phyloP scores from a whole-genome alignment of 2,329 filamentous ascomycete genomes.

The Cephalotrichum gorgonifer region DNA sequence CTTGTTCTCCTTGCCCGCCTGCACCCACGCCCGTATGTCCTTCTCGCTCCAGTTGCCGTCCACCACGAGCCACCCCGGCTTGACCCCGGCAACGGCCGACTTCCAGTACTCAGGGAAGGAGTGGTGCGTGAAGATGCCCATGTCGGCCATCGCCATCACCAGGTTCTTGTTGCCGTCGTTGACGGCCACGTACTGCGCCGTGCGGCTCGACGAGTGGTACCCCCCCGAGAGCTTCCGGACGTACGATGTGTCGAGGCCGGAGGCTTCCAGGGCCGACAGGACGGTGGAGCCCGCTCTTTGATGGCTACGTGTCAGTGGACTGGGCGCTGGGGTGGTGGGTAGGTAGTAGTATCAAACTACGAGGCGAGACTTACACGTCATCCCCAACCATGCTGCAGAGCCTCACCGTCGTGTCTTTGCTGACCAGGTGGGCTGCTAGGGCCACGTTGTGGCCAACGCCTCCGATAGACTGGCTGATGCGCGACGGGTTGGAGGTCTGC shows the following conservation, averaged over 20 bases:
- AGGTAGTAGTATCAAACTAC: too few relatives aligned
- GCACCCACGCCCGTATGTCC: constrained; percentile 58
- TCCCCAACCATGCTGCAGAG: constrained; percentile 76
- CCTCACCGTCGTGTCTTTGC: constrained; percentile 50
- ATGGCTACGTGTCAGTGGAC: background rate
- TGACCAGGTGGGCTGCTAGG: constrained; percentile 62
- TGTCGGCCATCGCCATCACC: constrained; percentile 90
- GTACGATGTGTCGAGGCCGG: constrained; percentile 53
- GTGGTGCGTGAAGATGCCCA: constrained; percentile 65
- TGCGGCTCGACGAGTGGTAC: constrained; percentile 47
- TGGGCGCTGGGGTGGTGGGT: fast-evolving
- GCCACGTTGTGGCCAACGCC: constrained; percentile 92
- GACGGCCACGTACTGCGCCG: constrained; percentile 84
- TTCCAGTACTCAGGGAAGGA: constrained; percentile 48
- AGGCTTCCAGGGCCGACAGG: constrained; percentile 50
- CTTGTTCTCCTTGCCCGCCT: constrained; percentile 42
- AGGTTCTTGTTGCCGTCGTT: constrained; percentile 79
- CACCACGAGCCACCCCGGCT: constrained; percentile 68
- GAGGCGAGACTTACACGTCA: constrained; percentile 58
- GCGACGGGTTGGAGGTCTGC: constrained; percentile 78
- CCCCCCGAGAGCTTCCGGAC: constrained; percentile 46
- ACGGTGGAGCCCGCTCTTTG: constrained; percentile 62
- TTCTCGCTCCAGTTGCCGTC: constrained; percentile 76
- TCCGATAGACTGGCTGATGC: constrained; percentile 73
- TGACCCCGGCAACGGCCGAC: constrained; percentile 41